These are phyloP conservation scores for Penicillium herquei DNA, from an alignment of 495 filamentous ascomycete genomes.

Conservation along the genomic window DNA sequence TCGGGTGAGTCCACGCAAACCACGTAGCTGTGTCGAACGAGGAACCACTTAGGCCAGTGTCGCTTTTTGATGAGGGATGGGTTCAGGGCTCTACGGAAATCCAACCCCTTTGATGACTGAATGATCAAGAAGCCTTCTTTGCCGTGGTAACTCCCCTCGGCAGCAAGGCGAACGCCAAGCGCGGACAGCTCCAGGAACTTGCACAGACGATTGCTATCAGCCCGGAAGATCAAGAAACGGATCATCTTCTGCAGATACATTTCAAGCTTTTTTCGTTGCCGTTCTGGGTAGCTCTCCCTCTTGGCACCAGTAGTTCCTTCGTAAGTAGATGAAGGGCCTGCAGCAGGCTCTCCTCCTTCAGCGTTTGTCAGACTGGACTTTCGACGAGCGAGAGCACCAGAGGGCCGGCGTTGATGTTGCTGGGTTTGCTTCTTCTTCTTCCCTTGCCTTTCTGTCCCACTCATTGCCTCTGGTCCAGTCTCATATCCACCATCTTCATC, in stretches of 20 bases:
- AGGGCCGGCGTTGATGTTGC: conserved; percentile 46
- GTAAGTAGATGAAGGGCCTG: conserved; percentile 41
- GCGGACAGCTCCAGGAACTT: conserved; percentile 95
- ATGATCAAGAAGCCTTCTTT: conserved; percentile 96
- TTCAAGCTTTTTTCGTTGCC: conserved; percentile 83
- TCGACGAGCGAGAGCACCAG: conserved; percentile 50
- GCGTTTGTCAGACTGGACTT: conserved; percentile 55
- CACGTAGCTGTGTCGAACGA: conserved; percentile 95
- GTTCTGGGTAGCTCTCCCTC: conserved; percentile 59
- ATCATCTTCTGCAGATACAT: conserved; percentile 94
- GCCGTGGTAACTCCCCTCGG: conserved; percentile 94
- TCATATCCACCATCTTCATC: conserved; percentile 66
- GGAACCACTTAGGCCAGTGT: conserved; percentile 93
- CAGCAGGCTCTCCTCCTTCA: conserved; percentile 40
- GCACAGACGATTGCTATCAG: conserved; percentile 93
- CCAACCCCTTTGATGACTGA: conserved; percentile 84
- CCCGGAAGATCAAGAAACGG: conserved; percentile 88
- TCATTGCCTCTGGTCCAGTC: conserved; percentile 55
- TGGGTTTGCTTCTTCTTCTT: conserved; percentile 56
- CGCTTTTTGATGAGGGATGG: conserved; percentile 72
- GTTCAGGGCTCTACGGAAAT: conserved; percentile 78
- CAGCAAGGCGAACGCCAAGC: conserved; percentile 89
- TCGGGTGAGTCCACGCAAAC: conserved; percentile 97
- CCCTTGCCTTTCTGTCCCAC: conserved; percentile 51
- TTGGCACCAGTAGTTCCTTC: conserved; percentile 40